Evolutionary conservation across 208 protist genomes (phyloP).

Genomic region (Leishmania braziliensis): DNA sequence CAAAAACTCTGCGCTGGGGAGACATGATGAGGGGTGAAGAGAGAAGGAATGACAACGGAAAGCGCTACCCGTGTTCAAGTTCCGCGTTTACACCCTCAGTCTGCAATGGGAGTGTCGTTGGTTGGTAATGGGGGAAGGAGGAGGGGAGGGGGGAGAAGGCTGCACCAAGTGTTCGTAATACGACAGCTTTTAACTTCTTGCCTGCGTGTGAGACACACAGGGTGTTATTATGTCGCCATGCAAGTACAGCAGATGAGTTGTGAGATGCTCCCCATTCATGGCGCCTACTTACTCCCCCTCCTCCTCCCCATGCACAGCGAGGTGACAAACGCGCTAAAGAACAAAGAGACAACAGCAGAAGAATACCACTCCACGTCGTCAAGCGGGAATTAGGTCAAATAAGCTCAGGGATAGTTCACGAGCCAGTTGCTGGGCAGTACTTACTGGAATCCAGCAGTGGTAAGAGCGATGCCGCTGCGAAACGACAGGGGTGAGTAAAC

Average conservation of each 20-base stretch:
- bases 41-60: background rate
- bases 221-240: background rate
- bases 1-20: background rate
- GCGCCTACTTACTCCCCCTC: background rate
- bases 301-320: background rate
- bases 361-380: background rate
- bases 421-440: constrained; percentile 65
- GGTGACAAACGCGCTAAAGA: background rate
- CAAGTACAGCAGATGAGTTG: background rate
- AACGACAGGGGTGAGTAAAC: constrained; percentile 55
- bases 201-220: background rate
- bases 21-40: background rate
- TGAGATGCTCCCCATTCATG: background rate
- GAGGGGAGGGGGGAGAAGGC: background rate
- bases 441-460: constrained; percentile 82
- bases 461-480: constrained; percentile 45
- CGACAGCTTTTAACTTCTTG: background rate
- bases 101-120: background rate
- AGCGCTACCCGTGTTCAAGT: background rate
- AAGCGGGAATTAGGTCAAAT: constrained; percentile 78
- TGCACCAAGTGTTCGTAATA: background rate
- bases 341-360: background rate
- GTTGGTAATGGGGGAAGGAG: background rate
- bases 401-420: constrained; percentile 62
- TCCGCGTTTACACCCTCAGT: background rate